Conservation (phyloP, 1,284 basidiomycete genomes). For the Neonothopanus nambi region DNA sequence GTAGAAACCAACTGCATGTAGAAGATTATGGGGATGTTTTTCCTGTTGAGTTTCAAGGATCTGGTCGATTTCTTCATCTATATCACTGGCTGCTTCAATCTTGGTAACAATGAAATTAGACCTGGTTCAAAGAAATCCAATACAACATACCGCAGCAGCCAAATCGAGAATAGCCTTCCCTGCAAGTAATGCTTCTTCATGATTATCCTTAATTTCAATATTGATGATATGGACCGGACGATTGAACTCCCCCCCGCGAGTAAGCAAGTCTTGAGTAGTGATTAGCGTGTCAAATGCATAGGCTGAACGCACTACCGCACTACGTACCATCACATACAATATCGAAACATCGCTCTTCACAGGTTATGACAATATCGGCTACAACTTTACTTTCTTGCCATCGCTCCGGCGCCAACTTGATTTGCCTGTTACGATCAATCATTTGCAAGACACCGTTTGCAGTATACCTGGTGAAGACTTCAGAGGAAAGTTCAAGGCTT, state of each 20-base stretch:
- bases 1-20: constrained; percentile 92
- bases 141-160: constrained; percentile 74
- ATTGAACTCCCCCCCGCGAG: constrained; percentile 89
- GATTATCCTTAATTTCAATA: constrained; percentile 98
- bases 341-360: constrained; percentile 98
- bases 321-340: constrained; percentile 93
- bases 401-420: constrained; percentile 93
- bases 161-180: constrained; percentile 95
- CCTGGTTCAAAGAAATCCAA: not conserved
- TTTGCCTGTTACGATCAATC: constrained; percentile 93
- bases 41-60: constrained; percentile 87
- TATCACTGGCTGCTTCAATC: constrained; percentile 85
- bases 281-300: constrained; percentile 9
- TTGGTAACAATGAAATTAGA: constrained; percentile 32
- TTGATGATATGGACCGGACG: constrained; percentile 96
- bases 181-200: constrained; percentile 96
- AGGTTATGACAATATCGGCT: constrained; percentile 97
- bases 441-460: constrained; percentile 96
- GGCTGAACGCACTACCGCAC: not conserved
- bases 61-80: constrained; percentile 89
- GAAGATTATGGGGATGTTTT: constrained; percentile 87
- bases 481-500: constrained; percentile 10
- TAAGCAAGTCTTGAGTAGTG: constrained; percentile 71
- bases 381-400: constrained; percentile 92
- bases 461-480: constrained; percentile 66